These are phyloP conservation scores for Podaxis sp. DNA, from an alignment of 768 basidiomycete genomes.

Conservation along the genomic window DNA sequence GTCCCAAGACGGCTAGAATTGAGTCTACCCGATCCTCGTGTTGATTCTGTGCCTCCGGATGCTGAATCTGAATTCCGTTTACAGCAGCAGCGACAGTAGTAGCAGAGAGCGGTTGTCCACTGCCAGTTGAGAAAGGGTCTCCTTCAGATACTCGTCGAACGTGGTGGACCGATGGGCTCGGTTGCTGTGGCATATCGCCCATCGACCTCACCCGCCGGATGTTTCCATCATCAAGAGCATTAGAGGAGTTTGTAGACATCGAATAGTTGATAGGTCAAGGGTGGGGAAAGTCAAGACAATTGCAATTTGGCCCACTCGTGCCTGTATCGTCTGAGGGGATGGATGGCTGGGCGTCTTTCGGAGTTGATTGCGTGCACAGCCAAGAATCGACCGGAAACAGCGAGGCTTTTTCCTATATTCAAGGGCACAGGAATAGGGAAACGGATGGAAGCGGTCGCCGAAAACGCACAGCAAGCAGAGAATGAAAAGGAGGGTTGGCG, in stretches of 20 bases:
- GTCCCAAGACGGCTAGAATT: slow-evolving; percentile 44
- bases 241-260: slow-evolving; percentile 22
- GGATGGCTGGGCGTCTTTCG: not conserved
- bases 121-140: not conserved
- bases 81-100: not conserved
- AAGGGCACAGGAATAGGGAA: not conserved
- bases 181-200: slow-evolving; percentile 37
- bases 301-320: not conserved
- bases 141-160: slow-evolving; percentile 4
- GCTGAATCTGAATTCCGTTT: slow-evolving; percentile 11
- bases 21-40: not conserved
- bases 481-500: not conserved
- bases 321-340: not conserved
- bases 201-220: slow-evolving; percentile 40
- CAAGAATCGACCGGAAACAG: not conserved
- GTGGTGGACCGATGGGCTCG: slow-evolving; percentile 17
- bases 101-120: not conserved
- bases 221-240: slow-evolving; percentile 23
- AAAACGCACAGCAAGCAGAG: not conserved
- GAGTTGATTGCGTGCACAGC: not conserved
- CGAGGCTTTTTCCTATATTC: not conserved
- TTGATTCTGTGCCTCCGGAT: not conserved
- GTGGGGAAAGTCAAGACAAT: not conserved
- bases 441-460: not conserved
- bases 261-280: not conserved